A percentile compares a stretch with the other conserved stretches of the same genome.
phyloP scores from a whole-genome alignment of 2,329 filamentous ascomycete species.

The Microdochium trichocladiopsis region DNA sequence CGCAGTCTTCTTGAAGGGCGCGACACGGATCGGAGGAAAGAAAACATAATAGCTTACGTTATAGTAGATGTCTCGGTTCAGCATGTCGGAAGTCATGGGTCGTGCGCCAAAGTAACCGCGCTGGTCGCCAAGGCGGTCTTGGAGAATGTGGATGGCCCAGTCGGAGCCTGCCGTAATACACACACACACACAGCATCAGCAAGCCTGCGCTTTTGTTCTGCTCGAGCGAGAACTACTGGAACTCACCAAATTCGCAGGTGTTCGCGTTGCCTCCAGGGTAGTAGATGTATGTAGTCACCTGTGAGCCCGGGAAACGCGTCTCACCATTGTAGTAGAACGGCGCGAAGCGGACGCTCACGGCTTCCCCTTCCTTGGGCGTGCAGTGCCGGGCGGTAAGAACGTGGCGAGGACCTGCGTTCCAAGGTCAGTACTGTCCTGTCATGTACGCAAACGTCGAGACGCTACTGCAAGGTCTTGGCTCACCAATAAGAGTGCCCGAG shows the following conservation, averaged over 20 bases:
- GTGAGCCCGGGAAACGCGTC: background rate
- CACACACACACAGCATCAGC: background rate
- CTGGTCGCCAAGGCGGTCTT: conserved; percentile 13
- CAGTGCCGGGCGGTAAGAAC: conserved; percentile 19
- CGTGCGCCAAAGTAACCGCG: conserved; percentile 15
- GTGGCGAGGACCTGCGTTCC: conserved; percentile 15
- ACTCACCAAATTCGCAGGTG: background rate
- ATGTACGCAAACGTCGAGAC: background rate
- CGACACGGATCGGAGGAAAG: background rate
- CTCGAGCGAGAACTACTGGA: conserved; percentile 2
- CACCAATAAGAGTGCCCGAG: conserved; percentile 2
- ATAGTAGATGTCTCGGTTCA: background rate
- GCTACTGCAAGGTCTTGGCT: background rate
- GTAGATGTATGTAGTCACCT: conserved; percentile 3
- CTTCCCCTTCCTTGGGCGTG: conserved; percentile 8
- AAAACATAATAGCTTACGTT: background rate
- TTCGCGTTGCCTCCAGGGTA: too few relatives aligned
- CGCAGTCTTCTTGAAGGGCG: background rate
- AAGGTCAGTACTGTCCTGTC: background rate
- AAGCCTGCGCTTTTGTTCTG: background rate
- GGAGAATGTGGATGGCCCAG: conserved; percentile 18
- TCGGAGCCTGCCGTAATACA: conserved; percentile 3
- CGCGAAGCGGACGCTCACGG: conserved; percentile 12
- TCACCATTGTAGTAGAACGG: conserved; percentile 15
- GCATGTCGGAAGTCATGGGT: background rate